A percentile compares a stretch with the other conserved stretches of the same genome.
Evolutionary conservation across 116 monocot genomes (phyloP).

Genomic region (Thalassia testudinum): DNA sequence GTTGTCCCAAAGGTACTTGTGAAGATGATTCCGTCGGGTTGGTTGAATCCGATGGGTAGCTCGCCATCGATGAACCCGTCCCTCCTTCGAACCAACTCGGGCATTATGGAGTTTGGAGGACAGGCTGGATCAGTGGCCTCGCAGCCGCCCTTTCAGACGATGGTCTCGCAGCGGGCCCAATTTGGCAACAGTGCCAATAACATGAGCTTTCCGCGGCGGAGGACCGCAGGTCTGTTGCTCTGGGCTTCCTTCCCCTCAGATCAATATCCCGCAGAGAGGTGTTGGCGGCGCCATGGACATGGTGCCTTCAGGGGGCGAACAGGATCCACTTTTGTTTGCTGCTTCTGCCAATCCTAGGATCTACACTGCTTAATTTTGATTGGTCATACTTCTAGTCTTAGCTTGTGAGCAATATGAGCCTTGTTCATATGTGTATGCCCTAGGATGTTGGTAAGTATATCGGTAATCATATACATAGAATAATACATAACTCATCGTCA

Average conservation of each 20-base stretch:
- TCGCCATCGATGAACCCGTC: conserved; percentile 31
- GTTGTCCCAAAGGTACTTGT: too few species aligned
- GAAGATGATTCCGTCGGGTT: conserved; percentile 70
- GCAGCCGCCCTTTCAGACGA: conserved; percentile 10
- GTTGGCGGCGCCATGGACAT: conserved; percentile 3
- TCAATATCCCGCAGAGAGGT: conserved; percentile 14
- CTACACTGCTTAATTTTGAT: too few species aligned
- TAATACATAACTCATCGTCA: too few species aligned
- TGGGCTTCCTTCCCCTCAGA: conserved; percentile 1
- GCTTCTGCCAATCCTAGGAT: too few species aligned
- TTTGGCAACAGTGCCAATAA: conserved; percentile 14
- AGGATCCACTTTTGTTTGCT: conserved; percentile 21
- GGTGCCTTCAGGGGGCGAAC: conserved; percentile 4
- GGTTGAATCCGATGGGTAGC: conserved; percentile 35
- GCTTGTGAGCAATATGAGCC: too few species aligned
- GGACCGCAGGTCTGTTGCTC: conserved; percentile 11
- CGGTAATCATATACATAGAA: too few species aligned
- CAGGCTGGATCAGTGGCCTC: conserved; percentile 13
- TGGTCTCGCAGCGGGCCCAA: conserved; percentile 43
- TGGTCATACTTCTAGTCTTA: too few species aligned
- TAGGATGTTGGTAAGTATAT: too few species aligned
- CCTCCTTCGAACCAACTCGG: conserved; percentile 11
- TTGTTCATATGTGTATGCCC: too few species aligned
- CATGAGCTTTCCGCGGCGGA: conserved; percentile 27
- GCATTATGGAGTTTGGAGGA: conserved; percentile 4